Evolutionary conservation across 805 yeast species (phyloP).

Genomic region (Pichia deserticola): DNA sequence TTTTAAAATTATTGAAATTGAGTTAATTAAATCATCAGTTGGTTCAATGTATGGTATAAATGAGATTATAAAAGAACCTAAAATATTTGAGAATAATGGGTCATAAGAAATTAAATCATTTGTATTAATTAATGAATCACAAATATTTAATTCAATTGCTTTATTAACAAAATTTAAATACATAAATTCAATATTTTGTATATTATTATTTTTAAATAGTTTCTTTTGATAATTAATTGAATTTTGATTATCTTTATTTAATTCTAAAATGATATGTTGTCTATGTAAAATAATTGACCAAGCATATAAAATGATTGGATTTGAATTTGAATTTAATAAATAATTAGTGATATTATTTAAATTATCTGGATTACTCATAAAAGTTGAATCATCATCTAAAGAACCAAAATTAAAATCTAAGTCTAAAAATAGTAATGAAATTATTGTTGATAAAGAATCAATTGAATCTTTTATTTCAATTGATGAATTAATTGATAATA

Average conservation of each 20-base stretch:
- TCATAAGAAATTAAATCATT: conserved; percentile 42
- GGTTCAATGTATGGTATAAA: conserved; percentile 43
- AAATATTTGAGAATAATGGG: conserved; percentile 40
- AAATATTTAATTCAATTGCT: conserved; percentile 37
- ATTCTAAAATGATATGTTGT: conserved; percentile 35
- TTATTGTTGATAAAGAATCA: conserved; percentile 40
- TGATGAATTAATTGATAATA: background rate
- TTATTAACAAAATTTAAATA: conserved; percentile 33
- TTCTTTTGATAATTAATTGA: conserved; percentile 8
- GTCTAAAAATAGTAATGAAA: conserved; percentile 49
- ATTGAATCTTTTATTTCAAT: conserved; percentile 20
- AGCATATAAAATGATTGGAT: conserved; percentile 48
- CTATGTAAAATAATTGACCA: conserved; percentile 61
- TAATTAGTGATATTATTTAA: conserved; percentile 22
- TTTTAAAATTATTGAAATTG: conserved; percentile 35
- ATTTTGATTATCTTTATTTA: conserved; percentile 19
- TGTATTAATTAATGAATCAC: conserved; percentile 34
- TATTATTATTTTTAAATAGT: conserved; percentile 5
- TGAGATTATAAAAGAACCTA: conserved; percentile 37
- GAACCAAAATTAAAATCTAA: conserved; percentile 42
- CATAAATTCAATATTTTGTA: conserved; percentile 13
- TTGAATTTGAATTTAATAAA: conserved; percentile 27
- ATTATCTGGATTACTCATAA: conserved; percentile 34
- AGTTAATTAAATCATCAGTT: conserved; percentile 36
- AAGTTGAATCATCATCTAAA: conserved; percentile 32